A percentile compares a stretch with the other conserved stretches of the same genome.
Conservation (phyloP, 2,329 filamentous ascomycete genomes). For the Fusarium clavum region DNA sequence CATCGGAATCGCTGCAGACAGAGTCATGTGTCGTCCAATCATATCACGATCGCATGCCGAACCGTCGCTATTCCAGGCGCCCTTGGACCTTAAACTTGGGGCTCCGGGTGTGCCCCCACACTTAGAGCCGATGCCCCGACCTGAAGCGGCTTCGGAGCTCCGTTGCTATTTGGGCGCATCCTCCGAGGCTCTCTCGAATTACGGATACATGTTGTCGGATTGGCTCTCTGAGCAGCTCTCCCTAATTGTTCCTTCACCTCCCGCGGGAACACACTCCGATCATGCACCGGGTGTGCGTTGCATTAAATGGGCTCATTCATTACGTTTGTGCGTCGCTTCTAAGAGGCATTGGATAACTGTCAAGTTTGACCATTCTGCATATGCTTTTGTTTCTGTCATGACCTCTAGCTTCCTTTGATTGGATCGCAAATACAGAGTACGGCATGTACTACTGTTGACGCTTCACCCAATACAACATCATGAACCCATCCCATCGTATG, state of each 20-base stretch:
- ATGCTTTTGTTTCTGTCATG: slow-evolving; percentile 20
- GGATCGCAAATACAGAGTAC: slow-evolving; percentile 21
- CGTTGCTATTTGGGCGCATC: slow-evolving; percentile 33
- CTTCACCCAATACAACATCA: slow-evolving; percentile 13
- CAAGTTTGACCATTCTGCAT: background rate
- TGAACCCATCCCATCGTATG: background rate
- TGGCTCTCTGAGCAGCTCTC: slow-evolving; percentile 15
- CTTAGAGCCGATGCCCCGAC: slow-evolving; percentile 47
- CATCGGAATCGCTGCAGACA: slow-evolving; percentile 20
- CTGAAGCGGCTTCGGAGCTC: slow-evolving; percentile 43
- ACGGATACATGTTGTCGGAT: slow-evolving; percentile 4
- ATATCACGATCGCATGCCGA: slow-evolving; percentile 27
- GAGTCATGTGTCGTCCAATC: slow-evolving; percentile 16
- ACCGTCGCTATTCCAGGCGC: slow-evolving; percentile 1
- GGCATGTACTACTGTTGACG: background rate
- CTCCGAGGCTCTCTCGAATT: slow-evolving; percentile 21
- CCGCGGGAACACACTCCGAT: slow-evolving; percentile 23
- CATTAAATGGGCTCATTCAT: background rate
- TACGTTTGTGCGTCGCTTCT: background rate
- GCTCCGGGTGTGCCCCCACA: slow-evolving; percentile 32
- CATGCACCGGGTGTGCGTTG: slow-evolving; percentile 13
- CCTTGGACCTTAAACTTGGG: slow-evolving; percentile 4
- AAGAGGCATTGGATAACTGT: background rate
- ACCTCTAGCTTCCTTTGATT: slow-evolving; percentile 5
- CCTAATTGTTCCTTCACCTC: slow-evolving; percentile 29